These are phyloP conservation scores for Beauveria sp. DNA, from an alignment of 2,329 filamentous ascomycete species.

Conservation along the genomic window DNA sequence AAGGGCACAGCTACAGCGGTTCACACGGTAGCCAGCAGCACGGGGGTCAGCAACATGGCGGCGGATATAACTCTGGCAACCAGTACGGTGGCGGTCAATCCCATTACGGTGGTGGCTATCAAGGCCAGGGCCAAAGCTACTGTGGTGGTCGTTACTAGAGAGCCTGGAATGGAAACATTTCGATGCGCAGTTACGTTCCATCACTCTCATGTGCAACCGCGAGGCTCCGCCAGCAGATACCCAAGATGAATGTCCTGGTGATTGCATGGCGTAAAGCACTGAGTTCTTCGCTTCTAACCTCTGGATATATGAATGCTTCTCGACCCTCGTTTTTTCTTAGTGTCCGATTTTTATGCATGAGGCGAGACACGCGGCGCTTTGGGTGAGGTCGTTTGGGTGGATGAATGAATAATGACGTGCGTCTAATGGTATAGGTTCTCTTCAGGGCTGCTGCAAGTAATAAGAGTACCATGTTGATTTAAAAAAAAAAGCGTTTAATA, in stretches of 20 bases:
- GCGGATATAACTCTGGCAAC: constrained; percentile 1
- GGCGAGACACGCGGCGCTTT: constrained; percentile 3
- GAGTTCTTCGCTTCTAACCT: background rate
- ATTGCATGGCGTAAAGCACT: background rate
- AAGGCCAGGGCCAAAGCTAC: constrained; percentile 8
- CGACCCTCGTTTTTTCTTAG: background rate
- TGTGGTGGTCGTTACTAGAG: constrained; percentile 2
- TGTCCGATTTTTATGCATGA: background rate
- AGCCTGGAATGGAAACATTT: background rate
- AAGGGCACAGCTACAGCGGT: constrained; percentile 3
- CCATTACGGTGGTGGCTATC: constrained; percentile 7
- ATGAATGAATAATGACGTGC: constrained; percentile 10
- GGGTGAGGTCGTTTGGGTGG: background rate
- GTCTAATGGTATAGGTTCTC: background rate
- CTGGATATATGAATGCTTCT: background rate
- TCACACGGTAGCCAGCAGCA: constrained; percentile 1
- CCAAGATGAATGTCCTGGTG: background rate
- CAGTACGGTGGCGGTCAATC: constrained; percentile 4
- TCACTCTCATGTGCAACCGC: background rate
- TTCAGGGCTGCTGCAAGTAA: background rate
- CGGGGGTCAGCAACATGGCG: background rate
- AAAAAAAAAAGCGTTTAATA: background rate
- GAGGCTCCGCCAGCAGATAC: background rate
- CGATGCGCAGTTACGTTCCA: background rate
- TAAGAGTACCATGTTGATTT: background rate